Base-by-base conservation (phyloP, 352 stramenopile species). In the Pythium myriotylum region DNA sequence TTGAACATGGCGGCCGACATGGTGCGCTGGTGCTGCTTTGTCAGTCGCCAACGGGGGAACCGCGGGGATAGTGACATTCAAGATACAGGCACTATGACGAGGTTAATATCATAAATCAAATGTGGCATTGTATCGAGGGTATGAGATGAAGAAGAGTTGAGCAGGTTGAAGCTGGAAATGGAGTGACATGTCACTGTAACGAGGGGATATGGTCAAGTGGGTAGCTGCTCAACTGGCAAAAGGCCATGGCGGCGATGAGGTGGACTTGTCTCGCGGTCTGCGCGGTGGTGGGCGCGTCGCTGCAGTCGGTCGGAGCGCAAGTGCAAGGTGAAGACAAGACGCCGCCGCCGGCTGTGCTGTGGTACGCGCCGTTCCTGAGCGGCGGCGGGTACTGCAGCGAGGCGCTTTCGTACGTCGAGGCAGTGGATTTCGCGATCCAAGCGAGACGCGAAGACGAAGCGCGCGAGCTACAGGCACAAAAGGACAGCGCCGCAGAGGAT, bases 311-410 rank as follows among this genome's bases (percentile, higher is more conserved):
- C 16, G 17, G 5, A 19, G 26, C 19, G 14, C 50, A 35, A 3
- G 50, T 19, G 12, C 4, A 20, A 10, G 27, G 16, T 2, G 23
- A 50, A 20, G 24, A 4, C 32, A 49, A 19, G n/a, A 4, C 24
- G 24, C 23, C 39, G 16, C 53, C 67, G 19, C 77, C 81, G 16
- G 72, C 64, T 27, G 83, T 97, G 46, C 47, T 94, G 2, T 97
- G 91, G 91, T 95, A 91, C 53, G 91, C 89, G 42, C 91, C 92
- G 49, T 97, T 97, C 47, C 84, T 97, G 43, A 96, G 85, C 50
- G 92, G 92, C 39, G 92, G 92, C 32, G 92, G 92, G 19, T 98
- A 98, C 74, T 97, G 87, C 75, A 95, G 81, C 54, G 91, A 98
- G 70, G 92, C 92, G 50, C 90, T 91, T 61, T 89, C 88, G 51